A percentile compares a stretch with the other conserved stretches of the same genome.
Conservation (phyloP, 371 early-diverging fungal genomes). For the Zychaea mexicana region DNA sequence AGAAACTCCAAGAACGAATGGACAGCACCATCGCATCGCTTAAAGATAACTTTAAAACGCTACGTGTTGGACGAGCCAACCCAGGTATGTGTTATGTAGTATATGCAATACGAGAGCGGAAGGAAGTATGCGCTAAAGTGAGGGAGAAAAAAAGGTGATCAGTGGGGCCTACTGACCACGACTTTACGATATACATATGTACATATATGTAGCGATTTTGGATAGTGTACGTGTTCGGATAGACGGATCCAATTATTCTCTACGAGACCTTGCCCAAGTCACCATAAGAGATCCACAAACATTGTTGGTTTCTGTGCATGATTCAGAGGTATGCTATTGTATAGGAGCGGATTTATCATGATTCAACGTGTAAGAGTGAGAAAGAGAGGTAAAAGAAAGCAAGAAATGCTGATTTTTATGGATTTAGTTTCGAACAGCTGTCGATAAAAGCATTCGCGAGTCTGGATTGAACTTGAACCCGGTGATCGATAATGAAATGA, state of each 20-base stretch:
- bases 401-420: background rate
- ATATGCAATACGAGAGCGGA: no score
- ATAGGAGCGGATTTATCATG: background rate
- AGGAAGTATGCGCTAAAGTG: no score
- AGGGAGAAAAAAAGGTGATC: no score
- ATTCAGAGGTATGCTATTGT: slow-evolving; percentile 61
- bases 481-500: slow-evolving; percentile 64
- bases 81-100: slow-evolving; percentile 63
- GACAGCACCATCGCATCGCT: slow-evolving; percentile 48
- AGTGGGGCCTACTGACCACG: no score
- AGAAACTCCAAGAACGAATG: slow-evolving; percentile 47
- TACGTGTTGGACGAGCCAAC: slow-evolving; percentile 78
- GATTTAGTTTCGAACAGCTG: slow-evolving; percentile 60
- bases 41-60: slow-evolving; percentile 63
- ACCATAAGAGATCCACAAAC: slow-evolving; percentile 88
- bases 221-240: slow-evolving; percentile 69
- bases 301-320: slow-evolving; percentile 79
- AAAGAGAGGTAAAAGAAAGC: background rate
- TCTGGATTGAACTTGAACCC: slow-evolving; percentile 87
- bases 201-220: background rate
- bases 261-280: slow-evolving; percentile 80
- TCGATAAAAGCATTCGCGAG: slow-evolving; percentile 84
- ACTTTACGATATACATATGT: background rate
- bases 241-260: slow-evolving; percentile 54
- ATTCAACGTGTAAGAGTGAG: background rate